Base-by-base conservation (phyloP, 2,329 filamentous ascomycete genomes). In the Penicillium sp. region DNA sequence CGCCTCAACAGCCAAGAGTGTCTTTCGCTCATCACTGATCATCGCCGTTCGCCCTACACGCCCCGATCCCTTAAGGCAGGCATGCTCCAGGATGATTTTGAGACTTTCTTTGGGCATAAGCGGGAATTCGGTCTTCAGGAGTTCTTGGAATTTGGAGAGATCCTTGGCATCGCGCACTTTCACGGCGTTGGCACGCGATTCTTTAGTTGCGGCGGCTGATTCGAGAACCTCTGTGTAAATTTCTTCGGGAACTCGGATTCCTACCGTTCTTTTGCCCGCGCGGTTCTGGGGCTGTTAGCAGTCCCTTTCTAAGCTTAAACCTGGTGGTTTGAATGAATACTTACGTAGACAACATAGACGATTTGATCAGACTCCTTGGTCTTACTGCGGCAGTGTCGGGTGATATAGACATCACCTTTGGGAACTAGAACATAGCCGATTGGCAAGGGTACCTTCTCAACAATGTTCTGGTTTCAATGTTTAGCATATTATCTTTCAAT, bases 331-430 rank as follows among this genome's bases (percentile, higher is more conserved):
- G 19, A 19, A 19, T 22, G 9, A n/a, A 8, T 9, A 8, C 69
- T 65, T 58, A 77, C 75, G 46, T 71, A 75, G 53, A 77, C 69
- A 4, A 69, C 62, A 46, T 75, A 77, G 19, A 77, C 70, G 9
- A 61, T 53, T 28, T 58, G 60, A 6, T 57, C 47, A 6, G 65
- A 61, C 36, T 69, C 66, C 51, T 73, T 75, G 11, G 73, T 76
- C 26, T 66, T 67, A 30, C 55, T 62, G 22, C 75, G 71, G 50
- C 75, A 77, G 51, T 77, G 65, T 14, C 75, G 68, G n/a, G 76
- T 78, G 16, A 78, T 61, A 58, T 77, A 78, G 28, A 73, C 64
- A 54, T 78, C 65, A 12, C 76, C 76, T 60, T 73, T 77, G 28
- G 69, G 69, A 6, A 78, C 74, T 53, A 77, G 76, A 19, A 69